Base-by-base conservation (phyloP, 768 basidiomycete species). In the Xanthoconium purpureum region DNA sequence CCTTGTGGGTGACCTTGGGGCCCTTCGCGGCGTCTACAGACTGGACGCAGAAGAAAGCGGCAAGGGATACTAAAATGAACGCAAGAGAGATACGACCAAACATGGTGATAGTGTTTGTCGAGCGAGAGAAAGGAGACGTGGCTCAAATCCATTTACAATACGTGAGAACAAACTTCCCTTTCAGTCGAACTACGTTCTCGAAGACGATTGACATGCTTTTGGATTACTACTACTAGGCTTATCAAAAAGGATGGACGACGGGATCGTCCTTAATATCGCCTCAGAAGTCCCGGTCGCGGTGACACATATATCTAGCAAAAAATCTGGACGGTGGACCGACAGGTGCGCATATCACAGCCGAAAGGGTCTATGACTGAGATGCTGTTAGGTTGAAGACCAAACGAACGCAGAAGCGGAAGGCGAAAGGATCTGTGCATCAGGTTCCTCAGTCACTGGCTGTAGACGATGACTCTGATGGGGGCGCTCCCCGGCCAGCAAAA, bases 1-100 rank as follows among this genome's bases (percentile, higher is more conserved):
- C 88, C 75, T 89, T 93, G 82, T 90, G 78, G 45, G 96, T 97
- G 65, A 98, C 87, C 75, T 80, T 86, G 14, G 96, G 96, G 15
- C 89, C 87, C 66, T 92, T 95, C 33, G 84, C 82, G 13, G 93
- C 93, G 61, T 94, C 88, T 10, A 75, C 91, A 33, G 83, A 80
- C 68, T 84, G 82, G 5, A 80, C 82, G 64, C 84, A 88, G 75
- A 91, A 85, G 65, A 90, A 75, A 0, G 88, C 84, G 11, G 81
- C 83, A 54, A 91, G 50, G 29, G 87, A 80, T 43, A 88, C 74
- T 52, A 86, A 69, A 45, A 88, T 67, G 58, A 91, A 79, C 36
- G 79, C 80, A 56, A 89, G 70, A 17, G 84, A 82, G 47, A 85
- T 69, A 58, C 83, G 83, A 59, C 81, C 78, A 63, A 89, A 84